Conservation (phyloP, 495 filamentous ascomycete genomes). For the Xylaria scruposa region DNA sequence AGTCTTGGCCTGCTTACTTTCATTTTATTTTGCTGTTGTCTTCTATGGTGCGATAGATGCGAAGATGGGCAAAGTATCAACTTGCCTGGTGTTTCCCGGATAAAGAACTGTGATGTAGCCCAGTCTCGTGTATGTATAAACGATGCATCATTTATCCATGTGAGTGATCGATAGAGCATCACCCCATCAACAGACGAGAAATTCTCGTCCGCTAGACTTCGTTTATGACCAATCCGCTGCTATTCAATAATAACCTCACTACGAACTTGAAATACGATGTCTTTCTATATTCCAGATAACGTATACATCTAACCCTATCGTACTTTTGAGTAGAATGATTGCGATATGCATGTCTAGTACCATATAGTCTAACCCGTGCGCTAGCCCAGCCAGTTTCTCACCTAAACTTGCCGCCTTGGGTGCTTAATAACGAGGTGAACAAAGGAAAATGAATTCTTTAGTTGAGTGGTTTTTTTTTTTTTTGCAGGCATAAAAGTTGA, state of each 20-base stretch:
- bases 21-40: constrained; percentile 1
- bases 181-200: not conserved
- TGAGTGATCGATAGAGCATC: not conserved
- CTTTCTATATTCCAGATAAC: not conserved
- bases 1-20: constrained; percentile 22
- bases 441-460: too few relatives aligned
- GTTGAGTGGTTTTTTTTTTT: too few relatives aligned
- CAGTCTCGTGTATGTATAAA: not conserved
- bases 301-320: not conserved
- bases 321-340: too few relatives aligned
- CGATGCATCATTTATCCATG: not conserved
- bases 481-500: too few relatives aligned
- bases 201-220: not conserved
- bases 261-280: not conserved
- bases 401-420: too few relatives aligned
- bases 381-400: too few relatives aligned
- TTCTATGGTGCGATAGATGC: not conserved
- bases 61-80: not conserved
- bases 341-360: too few relatives aligned
- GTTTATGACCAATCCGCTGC: not conserved
- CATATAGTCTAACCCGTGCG: too few relatives aligned
- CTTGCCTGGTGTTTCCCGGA: not conserved
- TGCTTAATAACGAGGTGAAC: too few relatives aligned
- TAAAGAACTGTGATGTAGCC: not conserved
- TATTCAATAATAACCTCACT: not conserved